Percentiles rank a stretch among this genome's conserved stretches.
Evolutionary conservation across 768 basidiomycete species (phyloP).

Genomic region (Leccinum boreale): DNA sequence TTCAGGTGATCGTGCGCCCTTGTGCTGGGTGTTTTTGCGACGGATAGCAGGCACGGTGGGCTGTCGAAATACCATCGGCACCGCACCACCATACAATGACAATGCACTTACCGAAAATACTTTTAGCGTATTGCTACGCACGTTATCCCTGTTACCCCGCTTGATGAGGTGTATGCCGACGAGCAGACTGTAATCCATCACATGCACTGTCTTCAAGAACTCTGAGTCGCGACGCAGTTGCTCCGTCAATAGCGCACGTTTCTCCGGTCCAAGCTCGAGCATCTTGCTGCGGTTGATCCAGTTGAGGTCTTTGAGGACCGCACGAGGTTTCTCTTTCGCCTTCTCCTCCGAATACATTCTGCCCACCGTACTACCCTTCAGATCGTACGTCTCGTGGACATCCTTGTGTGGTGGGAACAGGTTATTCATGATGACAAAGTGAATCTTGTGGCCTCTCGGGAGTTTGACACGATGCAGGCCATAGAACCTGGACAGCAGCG

Average conservation of each 20-base stretch:
- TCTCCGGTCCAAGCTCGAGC: constrained; percentile 95
- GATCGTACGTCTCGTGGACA: constrained; percentile 95
- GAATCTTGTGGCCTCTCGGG: constrained; percentile 90
- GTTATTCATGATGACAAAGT: constrained; percentile 99
- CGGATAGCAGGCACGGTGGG: constrained; percentile 68
- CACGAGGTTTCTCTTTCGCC: constrained; percentile 70
- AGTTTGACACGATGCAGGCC: constrained; percentile 97
- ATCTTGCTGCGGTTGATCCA: constrained; percentile 81
- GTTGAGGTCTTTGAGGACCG: constrained; percentile 93
- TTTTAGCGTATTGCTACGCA: constrained; percentile 85
- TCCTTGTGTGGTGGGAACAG: constrained; percentile 97
- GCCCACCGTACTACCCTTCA: constrained; percentile 93
- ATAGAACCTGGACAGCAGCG: constrained; percentile 90
- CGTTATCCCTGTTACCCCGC: constrained; percentile 87
- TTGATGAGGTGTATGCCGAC: constrained; percentile 92
- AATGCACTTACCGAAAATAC: constrained; percentile 77
- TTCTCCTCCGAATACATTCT: constrained; percentile 85
- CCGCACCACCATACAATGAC: not conserved
- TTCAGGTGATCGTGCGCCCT: constrained; percentile 59
- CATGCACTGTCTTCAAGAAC: constrained; percentile 74
- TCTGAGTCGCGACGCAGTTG: constrained; percentile 87
- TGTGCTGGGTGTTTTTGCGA: constrained; percentile 56
- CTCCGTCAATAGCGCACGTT: constrained; percentile 84
- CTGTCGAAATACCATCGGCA: constrained; percentile 33
- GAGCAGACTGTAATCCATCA: constrained; percentile 97